Evolutionary conservation across 257 asterid species (phyloP).

Genomic region (Capsicum chinense): DNA sequence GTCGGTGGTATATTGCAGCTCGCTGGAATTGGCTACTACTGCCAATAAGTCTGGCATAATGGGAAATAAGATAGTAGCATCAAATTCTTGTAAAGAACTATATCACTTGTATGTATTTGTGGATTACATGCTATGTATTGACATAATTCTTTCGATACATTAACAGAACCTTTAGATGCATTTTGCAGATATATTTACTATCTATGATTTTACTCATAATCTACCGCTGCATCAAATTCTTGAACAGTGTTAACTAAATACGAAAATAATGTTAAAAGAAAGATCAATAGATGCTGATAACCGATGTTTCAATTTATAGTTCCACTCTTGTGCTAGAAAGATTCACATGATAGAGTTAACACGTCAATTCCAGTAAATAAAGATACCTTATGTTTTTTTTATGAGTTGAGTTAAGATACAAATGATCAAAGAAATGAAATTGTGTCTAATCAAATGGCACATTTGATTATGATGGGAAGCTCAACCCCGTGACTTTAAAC

Average conservation of each 20-base stretch:
- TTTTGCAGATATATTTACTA: not conserved
- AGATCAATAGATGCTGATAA: not conserved
- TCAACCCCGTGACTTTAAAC: not conserved
- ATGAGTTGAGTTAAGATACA: not conserved
- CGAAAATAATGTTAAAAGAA: not conserved
- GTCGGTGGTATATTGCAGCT: no score
- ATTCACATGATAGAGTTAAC: not conserved
- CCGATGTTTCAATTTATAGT: not conserved
- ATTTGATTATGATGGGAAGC: not conserved
- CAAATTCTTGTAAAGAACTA: not conserved
- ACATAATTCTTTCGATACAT: no score
- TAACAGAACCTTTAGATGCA: not conserved
- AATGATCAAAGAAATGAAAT: not conserved
- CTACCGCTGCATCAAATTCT: not conserved
- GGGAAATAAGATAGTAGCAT: no score
- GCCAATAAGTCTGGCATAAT: no score
- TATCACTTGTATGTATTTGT: no score
- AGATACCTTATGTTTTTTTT: not conserved
- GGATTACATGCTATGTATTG: no score
- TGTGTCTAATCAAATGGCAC: not conserved
- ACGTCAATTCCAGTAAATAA: not conserved
- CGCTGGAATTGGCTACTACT: no score
- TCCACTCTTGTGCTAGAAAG: not conserved
- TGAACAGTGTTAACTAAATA: not conserved
- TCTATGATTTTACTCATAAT: not conserved